Percentiles rank a stretch among this genome's conserved stretches.
Conservation (phyloP, 2,329 filamentous ascomycete genomes). For the Aspergillus fischeri region DNA sequence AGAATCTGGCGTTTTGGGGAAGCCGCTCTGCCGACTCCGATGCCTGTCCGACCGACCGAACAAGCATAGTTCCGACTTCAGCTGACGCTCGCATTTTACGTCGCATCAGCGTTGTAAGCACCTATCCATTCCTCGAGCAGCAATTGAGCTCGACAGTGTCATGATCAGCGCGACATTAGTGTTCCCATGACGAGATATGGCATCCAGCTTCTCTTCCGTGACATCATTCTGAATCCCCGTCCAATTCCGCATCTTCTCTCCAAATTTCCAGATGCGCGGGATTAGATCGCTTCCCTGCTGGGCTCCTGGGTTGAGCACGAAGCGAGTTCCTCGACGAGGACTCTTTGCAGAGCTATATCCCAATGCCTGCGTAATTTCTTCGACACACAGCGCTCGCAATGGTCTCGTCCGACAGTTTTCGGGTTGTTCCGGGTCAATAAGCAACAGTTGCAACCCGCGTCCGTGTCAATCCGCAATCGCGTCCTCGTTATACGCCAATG, state of each 20-base stretch:
- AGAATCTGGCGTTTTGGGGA: slow-evolving; percentile 13
- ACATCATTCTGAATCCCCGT: slow-evolving; percentile 23
- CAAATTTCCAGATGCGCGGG: slow-evolving; percentile 39
- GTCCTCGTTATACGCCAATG: slow-evolving; percentile 12
- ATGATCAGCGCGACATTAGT: slow-evolving; percentile 14
- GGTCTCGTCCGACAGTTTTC: slow-evolving; percentile 20
- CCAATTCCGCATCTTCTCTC: slow-evolving; percentile 16
- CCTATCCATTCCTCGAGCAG: slow-evolving; percentile 1
- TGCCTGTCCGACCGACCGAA: slow-evolving; percentile 10
- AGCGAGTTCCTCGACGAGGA: slow-evolving; percentile 18
- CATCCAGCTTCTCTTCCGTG: slow-evolving; percentile 21
- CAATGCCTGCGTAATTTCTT: slow-evolving; percentile 1
- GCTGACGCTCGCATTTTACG: slow-evolving; percentile 7
- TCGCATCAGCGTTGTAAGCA: not conserved
- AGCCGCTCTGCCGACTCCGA: slow-evolving; percentile 15
- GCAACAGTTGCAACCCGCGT: slow-evolving; percentile 13
- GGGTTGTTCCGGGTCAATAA: slow-evolving; percentile 17
- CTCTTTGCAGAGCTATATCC: slow-evolving; percentile 17
- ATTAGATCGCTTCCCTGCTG: slow-evolving; percentile 36
- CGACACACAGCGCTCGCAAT: slow-evolving; percentile 6
- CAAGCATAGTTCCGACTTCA: slow-evolving; percentile 9
- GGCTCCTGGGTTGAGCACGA: slow-evolving; percentile 26
- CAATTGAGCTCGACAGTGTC: slow-evolving; percentile 9
- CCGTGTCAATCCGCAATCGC: slow-evolving; percentile 15
- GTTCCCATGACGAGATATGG: slow-evolving; percentile 28